Base-by-base conservation (phyloP, 345 rosid genomes). In the Limnanthes douglasii region DNA sequence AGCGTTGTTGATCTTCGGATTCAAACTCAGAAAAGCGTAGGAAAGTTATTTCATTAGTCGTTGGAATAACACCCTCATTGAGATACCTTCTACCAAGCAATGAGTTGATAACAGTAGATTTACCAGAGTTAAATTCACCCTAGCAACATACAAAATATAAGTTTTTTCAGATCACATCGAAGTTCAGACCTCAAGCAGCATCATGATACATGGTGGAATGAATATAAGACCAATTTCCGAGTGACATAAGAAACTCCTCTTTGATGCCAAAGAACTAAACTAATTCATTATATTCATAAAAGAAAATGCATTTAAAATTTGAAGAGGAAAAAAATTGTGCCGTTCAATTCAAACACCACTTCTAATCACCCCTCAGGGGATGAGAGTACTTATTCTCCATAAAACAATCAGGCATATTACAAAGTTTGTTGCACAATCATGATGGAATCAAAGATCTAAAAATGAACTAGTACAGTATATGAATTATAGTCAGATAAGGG, bases 51-150 rank as follows among this genome's bases (percentile, higher is more conserved):
- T 80, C 94, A 26, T 84, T 90, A 46, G 95, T 90, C 8, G 95
- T 90, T 46, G 95, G 98, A 57, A 84, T 57, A 62, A 90, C 95
- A 11, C 92, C 95, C 37, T 74, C 94, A 44, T 73, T 80, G 39
- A 90, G 92, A 30, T 77, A 90, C 48, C 82, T 70, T 65, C 77
- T 48, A 46, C 98, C 95, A 41, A 90, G 94, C 57, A 90, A 77
- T 11, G 98, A 94, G 59, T 84, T 90, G 41, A 84, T 84, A 48
- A 90, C 86, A 14, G 79, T 70, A 34, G 98, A 84, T 70, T 90
- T 90, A 16, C 98, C 98, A 7, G 98, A 80, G 57, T 84, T 90
- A 38, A 77, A 84, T 45, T 90, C 98, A 50, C 98, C 95, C 98
- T 90, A 60, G 31, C 18, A 39, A 32, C 46, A 46, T 27, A n/a